Percentiles rank a stretch among this genome's conserved stretches.
Conservation (phyloP, 768 basidiomycete species). For the Gelatoporia subvermispora region DNA sequence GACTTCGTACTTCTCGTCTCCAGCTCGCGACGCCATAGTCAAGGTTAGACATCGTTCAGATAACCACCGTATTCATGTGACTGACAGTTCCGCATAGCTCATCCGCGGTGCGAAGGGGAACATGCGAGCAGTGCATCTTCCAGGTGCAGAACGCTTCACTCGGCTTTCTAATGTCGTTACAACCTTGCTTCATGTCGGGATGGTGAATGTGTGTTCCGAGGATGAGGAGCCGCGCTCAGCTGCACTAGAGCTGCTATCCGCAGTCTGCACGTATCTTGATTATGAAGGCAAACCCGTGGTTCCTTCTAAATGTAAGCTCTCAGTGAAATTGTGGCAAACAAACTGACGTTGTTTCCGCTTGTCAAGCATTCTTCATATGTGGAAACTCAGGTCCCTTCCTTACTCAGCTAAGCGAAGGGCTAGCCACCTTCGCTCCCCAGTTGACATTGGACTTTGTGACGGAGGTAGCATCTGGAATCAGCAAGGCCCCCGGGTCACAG, state of each 20-base stretch:
- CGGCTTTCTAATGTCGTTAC: slow-evolving; percentile 83
- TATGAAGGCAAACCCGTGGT: slow-evolving; percentile 71
- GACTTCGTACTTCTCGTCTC: slow-evolving; percentile 74
- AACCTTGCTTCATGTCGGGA: slow-evolving; percentile 79
- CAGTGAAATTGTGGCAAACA: background rate
- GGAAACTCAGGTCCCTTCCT: slow-evolving; percentile 62
- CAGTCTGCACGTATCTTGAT: slow-evolving; percentile 72
- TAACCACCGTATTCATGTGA: no score
- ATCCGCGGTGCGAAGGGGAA: slow-evolving; percentile 74
- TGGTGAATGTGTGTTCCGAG: slow-evolving; percentile 69
- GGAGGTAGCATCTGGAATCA: slow-evolving; percentile 72
- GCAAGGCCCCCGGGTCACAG: slow-evolving; percentile 41
- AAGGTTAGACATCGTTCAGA: slow-evolving; percentile 42
- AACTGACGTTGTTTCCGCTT: background rate
- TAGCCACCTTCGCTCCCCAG: slow-evolving; percentile 72
- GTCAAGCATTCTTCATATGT: slow-evolving; percentile 63
- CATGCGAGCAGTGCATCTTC: slow-evolving; percentile 50
- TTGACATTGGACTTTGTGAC: slow-evolving; percentile 84
- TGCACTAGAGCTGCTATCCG: slow-evolving; percentile 74
- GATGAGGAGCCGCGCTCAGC: slow-evolving; percentile 77
- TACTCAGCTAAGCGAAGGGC: slow-evolving; percentile 59
- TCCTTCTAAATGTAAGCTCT: slow-evolving; percentile 56
- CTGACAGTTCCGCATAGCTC: slow-evolving; percentile 34
- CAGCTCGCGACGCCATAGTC: slow-evolving; percentile 63
- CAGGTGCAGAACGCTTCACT: slow-evolving; percentile 60